Evolutionary conservation across 2,329 filamentous ascomycete genomes (phyloP).

Genomic region (Dendrostoma leiphaemia): DNA sequence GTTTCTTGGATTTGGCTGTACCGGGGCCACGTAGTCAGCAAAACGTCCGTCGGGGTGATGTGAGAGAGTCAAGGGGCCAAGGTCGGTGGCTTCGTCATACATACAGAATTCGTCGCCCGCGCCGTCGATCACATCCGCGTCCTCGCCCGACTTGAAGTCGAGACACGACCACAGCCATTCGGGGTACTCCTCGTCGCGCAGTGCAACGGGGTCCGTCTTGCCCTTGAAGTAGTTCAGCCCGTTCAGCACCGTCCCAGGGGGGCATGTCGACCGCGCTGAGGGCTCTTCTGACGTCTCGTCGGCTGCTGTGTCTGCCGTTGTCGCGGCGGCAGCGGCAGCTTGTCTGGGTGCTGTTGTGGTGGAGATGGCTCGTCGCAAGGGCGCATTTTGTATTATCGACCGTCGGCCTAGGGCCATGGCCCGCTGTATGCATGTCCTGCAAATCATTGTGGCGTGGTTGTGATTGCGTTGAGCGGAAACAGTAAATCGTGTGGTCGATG

Average conservation of each 20-base stretch:
- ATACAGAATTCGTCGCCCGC: slow-evolving; percentile 78
- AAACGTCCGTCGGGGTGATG: not conserved
- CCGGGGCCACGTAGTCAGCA: not conserved
- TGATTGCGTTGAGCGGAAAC: slow-evolving; percentile 21
- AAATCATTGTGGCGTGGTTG: slow-evolving; percentile 37
- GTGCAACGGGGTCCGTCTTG: slow-evolving; percentile 68
- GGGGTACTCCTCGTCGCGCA: slow-evolving; percentile 74
- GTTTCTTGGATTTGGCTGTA: slow-evolving; percentile 80
- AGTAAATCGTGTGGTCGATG: slow-evolving; percentile 4
- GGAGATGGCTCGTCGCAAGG: slow-evolving; percentile 38
- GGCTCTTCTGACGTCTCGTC: slow-evolving; percentile 21
- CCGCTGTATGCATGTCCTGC: slow-evolving; percentile 49
- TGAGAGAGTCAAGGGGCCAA: no score
- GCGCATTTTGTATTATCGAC: slow-evolving; percentile 19
- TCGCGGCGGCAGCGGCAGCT: slow-evolving; percentile 31
- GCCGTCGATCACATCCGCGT: slow-evolving; percentile 47
- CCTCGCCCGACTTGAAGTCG: slow-evolving; percentile 55
- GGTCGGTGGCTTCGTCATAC: no score
- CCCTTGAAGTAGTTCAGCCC: slow-evolving; percentile 79
- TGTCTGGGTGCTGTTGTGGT: slow-evolving; percentile 27
- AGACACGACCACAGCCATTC: slow-evolving; percentile 77
- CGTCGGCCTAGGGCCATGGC: slow-evolving; percentile 35
- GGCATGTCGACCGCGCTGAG: slow-evolving; percentile 48
- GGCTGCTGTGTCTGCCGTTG: slow-evolving; percentile 23
- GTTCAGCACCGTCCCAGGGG: slow-evolving; percentile 66